These are phyloP conservation scores for Cynara cardunculus DNA, from an alignment of 129 eudicot species.

Conservation along the genomic window DNA sequence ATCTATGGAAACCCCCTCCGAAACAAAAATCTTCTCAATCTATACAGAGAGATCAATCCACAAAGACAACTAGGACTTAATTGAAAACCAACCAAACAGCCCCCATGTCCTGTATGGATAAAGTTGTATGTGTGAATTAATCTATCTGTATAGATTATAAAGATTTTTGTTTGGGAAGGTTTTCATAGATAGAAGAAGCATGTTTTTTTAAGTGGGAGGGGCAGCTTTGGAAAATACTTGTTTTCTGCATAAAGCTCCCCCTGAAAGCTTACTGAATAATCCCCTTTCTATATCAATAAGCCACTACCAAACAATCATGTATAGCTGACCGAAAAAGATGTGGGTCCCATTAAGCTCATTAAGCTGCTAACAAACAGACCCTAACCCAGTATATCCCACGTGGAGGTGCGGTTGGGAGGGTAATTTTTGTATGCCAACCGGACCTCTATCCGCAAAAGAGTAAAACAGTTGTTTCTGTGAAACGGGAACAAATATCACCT, in stretches of 20 bases:
- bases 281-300: background rate
- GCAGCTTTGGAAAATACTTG: background rate
- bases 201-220: background rate
- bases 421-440: background rate
- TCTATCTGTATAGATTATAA: background rate
- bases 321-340: background rate
- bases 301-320: background rate
- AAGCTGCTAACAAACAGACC: background rate
- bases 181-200: background rate
- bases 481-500: constrained; percentile 45
- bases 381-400: background rate
- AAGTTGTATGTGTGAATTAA: background rate
- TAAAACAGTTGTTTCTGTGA: background rate
- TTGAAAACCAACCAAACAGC: no score
- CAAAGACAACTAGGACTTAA: no score
- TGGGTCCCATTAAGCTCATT: background rate
- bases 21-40: no score
- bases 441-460: background rate
- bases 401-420: no score
- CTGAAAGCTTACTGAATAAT: background rate
- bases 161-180: background rate
- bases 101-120: background rate
- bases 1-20: no score
- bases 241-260: background rate
- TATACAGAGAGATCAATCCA: no score